Evolutionary conservation across 148 eudicot species (phyloP), one percentile per base, ranked within the genome.

Genomic region (Talinum fruticosum): DNA sequence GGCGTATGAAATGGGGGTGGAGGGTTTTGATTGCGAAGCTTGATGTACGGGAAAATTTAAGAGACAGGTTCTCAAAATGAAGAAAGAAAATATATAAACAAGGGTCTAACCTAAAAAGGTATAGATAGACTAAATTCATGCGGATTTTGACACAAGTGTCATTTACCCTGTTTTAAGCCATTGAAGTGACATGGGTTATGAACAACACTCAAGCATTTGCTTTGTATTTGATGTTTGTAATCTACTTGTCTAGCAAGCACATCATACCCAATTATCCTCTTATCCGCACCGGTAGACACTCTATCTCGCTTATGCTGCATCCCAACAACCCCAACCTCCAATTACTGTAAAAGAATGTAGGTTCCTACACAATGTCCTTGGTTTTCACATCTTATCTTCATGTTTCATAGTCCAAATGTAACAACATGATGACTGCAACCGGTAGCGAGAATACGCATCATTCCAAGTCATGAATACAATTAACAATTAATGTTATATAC

Each of bases 241-340:
- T 88, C 97, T 23, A 87, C 87, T 85, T 97, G 90, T 69, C 88
- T 91, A 76, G 88, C 83, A 57, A 8, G 45, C 51, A 93, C 73
- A 80, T 96, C 97, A 76, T 80, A 96, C 76, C 97, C 99, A 68
- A 91, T 79, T 78, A 96, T 93, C 76, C 97, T 84, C 87, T 90
- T 96, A 83, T 96, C 99, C 0, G 92, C 90, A 80, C 99, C 99
- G 61, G 75, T 95, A 76, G 99, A 93, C 51, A 96, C 69, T 75
- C 93, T 85, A 76, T 88, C 83, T 71, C 87, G 87, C 83, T 89
- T 93, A 59, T 96, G 91, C 78, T 82, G 91, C 93, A 96, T 82
- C 80, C 99, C 99, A 71, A 97, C 94, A 78, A 96, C 91, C 81
- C 99, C 99, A 97, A 91, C n/a, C n/a, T n/a, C n/a, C n/a, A n/a